Evolutionary conservation across 345 rosid species (phyloP).

Genomic region (Eucalyptus paniculata): DNA sequence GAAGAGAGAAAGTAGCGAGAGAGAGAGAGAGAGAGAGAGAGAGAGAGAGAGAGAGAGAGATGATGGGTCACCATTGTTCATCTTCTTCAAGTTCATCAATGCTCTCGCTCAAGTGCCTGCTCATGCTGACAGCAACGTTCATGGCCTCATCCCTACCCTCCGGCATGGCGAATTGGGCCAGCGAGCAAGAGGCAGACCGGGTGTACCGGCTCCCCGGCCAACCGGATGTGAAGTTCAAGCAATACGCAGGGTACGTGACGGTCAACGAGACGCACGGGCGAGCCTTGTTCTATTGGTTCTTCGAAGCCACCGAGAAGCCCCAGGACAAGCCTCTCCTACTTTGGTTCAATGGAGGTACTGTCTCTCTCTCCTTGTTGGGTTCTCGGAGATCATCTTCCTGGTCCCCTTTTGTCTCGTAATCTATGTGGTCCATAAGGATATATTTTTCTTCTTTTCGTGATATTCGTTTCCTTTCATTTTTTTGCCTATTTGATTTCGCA

Average conservation of each 20-base stretch:
- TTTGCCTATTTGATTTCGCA: background rate
- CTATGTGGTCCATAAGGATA: background rate
- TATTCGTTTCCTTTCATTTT: background rate
- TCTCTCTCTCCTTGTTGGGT: too few relatives aligned
- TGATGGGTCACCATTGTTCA: background rate
- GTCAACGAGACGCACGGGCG: constrained; percentile 59
- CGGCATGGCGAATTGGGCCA: background rate
- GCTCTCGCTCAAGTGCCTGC: background rate
- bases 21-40: background rate
- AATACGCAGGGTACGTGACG: constrained; percentile 78
- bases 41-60: background rate
- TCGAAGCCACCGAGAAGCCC: constrained; percentile 42
- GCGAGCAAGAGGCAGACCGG: constrained; percentile 36
- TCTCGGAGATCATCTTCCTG: background rate
- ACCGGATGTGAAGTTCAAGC: constrained; percentile 50
- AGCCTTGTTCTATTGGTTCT: constrained; percentile 84
- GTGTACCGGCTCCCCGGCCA: constrained; percentile 57
- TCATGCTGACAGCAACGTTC: background rate
- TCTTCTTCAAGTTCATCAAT: background rate
- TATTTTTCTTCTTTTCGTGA: background rate
- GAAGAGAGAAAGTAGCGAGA: background rate
- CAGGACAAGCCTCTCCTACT: constrained; percentile 43
- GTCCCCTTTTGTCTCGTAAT: background rate
- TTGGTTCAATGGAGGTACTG: constrained; percentile 83
- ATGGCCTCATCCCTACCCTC: background rate